A percentile compares a stretch with the other conserved stretches of the same genome.
Evolutionary conservation across 2,329 filamentous ascomycete species (phyloP).

Genomic region (Fusarium kyushuense): DNA sequence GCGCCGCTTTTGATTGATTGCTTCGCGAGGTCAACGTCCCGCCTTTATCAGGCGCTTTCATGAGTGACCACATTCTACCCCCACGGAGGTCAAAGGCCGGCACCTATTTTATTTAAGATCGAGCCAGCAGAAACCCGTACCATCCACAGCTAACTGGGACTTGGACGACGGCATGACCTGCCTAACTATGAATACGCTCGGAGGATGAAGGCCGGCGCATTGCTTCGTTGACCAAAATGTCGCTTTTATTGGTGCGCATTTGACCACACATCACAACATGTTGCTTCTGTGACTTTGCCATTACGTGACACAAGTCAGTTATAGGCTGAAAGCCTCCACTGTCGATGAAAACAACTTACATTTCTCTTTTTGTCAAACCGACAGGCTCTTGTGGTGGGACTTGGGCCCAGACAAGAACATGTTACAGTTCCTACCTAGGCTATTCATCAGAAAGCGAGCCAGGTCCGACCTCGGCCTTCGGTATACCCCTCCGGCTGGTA

Average conservation of each 20-base stretch:
- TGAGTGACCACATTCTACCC: constrained; percentile 33
- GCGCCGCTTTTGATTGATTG: constrained; percentile 25
- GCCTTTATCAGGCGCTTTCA: constrained; percentile 37
- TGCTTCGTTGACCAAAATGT: constrained; percentile 37
- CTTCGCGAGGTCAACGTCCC: constrained; percentile 26
- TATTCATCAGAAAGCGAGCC: constrained; percentile 27
- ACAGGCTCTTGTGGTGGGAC: neutral
- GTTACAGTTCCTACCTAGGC: constrained; percentile 21
- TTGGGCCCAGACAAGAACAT: constrained; percentile 20
- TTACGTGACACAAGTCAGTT: constrained; percentile 12
- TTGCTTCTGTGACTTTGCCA: constrained; percentile 24
- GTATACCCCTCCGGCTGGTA: constrained; percentile 38
- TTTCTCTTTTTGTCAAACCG: constrained; percentile 17
- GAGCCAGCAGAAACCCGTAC: constrained; percentile 21
- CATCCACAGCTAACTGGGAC: constrained; percentile 20
- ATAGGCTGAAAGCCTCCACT: constrained; percentile 19
- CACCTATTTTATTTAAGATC: constrained; percentile 19
- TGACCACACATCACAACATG: constrained; percentile 27
- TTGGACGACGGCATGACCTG: constrained; percentile 31
- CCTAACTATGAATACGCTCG: constrained; percentile 30
- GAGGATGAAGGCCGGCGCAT: constrained; percentile 38
- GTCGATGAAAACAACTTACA: constrained; percentile 10
- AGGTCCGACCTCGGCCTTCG: constrained; percentile 47
- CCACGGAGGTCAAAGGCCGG: constrained; percentile 48
- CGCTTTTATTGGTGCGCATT: constrained; percentile 49